Conservation (phyloP, 1,284 basidiomycete genomes). For the Bondarzewia mesenterica region DNA sequence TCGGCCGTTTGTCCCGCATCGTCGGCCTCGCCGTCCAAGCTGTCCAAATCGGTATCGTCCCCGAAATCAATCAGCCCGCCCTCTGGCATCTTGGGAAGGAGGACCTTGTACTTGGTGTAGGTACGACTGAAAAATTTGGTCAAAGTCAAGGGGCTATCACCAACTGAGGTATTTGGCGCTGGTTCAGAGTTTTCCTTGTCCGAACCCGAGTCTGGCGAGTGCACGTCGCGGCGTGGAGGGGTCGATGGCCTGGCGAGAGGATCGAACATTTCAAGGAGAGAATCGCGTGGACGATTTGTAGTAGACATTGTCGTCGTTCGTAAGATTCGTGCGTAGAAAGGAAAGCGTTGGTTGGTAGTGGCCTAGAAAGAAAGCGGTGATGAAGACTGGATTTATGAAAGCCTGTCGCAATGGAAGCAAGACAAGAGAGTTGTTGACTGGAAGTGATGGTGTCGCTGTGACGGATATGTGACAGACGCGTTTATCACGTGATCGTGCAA, state of each 20-base stretch:
- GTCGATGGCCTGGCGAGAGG: slow-evolving; percentile 29
- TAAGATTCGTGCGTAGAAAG: not conserved
- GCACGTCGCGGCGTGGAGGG: slow-evolving; percentile 17
- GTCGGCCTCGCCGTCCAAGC: not conserved
- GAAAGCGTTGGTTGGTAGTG: too few species aligned
- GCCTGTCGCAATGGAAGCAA: too few species aligned
- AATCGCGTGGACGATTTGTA: slow-evolving; percentile 29
- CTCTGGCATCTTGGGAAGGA: slow-evolving; percentile 28
- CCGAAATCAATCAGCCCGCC: slow-evolving; percentile 49
- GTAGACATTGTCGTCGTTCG: not conserved
- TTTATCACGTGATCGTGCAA: not conserved
- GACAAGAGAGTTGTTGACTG: not conserved
- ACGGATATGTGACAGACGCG: not conserved
- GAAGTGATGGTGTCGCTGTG: too few species aligned
- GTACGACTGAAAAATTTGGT: slow-evolving; percentile 42
- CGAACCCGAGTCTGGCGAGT: slow-evolving; percentile 23
- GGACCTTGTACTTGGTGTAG: slow-evolving; percentile 21
- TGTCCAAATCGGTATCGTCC: slow-evolving; percentile 11
- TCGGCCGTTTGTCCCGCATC: not conserved
- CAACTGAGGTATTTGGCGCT: not conserved
- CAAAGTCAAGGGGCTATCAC: slow-evolving; percentile 27
- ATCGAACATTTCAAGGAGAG: slow-evolving; percentile 52
- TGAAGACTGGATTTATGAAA: too few species aligned
- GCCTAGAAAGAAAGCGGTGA: not conserved
- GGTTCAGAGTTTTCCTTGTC: slow-evolving; percentile 55